These are phyloP conservation scores for Acacia crassicarpa DNA, from an alignment of 306 rosid species.

Conservation along the genomic window DNA sequence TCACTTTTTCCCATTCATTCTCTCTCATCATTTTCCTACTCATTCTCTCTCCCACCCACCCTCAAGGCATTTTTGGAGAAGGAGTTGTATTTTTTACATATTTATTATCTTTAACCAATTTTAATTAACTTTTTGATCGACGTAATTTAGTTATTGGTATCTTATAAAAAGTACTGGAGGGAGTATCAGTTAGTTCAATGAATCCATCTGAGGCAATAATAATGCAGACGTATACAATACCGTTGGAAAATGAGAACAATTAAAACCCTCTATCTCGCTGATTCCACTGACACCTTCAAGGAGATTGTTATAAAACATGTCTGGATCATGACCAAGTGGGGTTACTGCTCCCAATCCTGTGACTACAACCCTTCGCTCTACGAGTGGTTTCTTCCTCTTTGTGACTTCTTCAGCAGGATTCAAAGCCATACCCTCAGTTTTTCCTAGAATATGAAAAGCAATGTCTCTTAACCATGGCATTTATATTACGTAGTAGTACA, in stretches of 20 bases:
- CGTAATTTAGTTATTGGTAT: too few species aligned
- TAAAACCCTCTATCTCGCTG: conserved; percentile 68
- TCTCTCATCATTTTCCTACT: too few species aligned
- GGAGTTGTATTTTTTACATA: too few species aligned
- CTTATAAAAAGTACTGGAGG: too few species aligned
- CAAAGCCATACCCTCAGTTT: conserved; percentile 49
- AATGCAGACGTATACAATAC: conserved; percentile 35
- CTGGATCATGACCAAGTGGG: conserved; percentile 68
- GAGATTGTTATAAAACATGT: conserved; percentile 63
- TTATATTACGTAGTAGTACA: neutral
- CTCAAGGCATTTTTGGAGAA: too few species aligned
- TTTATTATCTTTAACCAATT: too few species aligned
- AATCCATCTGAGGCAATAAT: neutral
- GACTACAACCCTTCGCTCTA: conserved; percentile 64
- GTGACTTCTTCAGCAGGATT: conserved; percentile 49
- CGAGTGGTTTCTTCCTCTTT: conserved; percentile 47
- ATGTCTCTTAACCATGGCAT: neutral
- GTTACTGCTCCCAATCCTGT: conserved; percentile 77
- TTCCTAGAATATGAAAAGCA: conserved; percentile 32
- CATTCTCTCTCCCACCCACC: too few species aligned
- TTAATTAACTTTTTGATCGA: too few species aligned
- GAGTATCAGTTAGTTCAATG: neutral
- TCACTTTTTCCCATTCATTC: too few species aligned
- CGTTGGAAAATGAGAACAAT: conserved; percentile 67
- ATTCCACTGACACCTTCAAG: conserved; percentile 73